Percentiles rank a stretch among this genome's conserved stretches.
These are phyloP conservation scores for Neospermospora avenae DNA, from an alignment of 2,329 filamentous ascomycete genomes.

Conservation along the genomic window DNA sequence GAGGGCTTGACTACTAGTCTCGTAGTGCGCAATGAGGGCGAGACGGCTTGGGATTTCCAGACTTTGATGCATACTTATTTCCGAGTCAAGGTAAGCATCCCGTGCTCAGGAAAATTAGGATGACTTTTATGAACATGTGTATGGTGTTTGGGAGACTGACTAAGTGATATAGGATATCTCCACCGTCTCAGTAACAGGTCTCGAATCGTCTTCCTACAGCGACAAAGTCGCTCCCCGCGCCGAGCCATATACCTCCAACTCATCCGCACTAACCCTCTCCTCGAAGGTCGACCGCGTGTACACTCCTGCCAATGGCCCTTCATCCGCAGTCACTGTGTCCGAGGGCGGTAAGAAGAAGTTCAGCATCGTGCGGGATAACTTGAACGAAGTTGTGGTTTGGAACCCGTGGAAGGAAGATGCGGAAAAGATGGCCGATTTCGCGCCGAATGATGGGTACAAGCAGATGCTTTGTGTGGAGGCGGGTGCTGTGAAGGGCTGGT, in stretches of 20 bases:
- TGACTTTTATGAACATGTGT: not conserved
- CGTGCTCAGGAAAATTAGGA: not conserved
- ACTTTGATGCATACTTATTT: conserved; percentile 91
- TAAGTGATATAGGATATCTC: conserved; percentile 67
- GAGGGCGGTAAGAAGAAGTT: conserved; percentile 64
- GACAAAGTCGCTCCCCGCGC: conserved; percentile 69
- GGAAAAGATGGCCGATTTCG: conserved; percentile 78
- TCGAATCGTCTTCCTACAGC: conserved; percentile 71
- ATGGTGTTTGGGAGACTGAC: conserved; percentile 1
- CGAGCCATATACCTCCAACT: conserved; percentile 61
- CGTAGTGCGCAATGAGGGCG: conserved; percentile 84
- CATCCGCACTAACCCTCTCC: conserved; percentile 60
- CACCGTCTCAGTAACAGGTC: conserved; percentile 67
- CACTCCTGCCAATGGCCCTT: conserved; percentile 62
- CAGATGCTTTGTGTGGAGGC: conserved; percentile 95
- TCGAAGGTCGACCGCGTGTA: conserved; percentile 89
- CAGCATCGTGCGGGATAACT: conserved; percentile 76
- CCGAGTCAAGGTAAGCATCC: conserved; percentile 62
- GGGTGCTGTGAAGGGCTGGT: conserved; percentile 77
- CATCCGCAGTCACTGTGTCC: conserved; percentile 54
- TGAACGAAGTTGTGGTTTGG: conserved; percentile 91
- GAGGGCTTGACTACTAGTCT: conserved; percentile 76
- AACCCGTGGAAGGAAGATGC: conserved; percentile 93
- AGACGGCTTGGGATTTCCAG: conserved; percentile 82
- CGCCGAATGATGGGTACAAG: conserved; percentile 84